Conservation (phyloP, 2,329 filamentous ascomycete genomes). For the Dactylellina leptospora region DNA sequence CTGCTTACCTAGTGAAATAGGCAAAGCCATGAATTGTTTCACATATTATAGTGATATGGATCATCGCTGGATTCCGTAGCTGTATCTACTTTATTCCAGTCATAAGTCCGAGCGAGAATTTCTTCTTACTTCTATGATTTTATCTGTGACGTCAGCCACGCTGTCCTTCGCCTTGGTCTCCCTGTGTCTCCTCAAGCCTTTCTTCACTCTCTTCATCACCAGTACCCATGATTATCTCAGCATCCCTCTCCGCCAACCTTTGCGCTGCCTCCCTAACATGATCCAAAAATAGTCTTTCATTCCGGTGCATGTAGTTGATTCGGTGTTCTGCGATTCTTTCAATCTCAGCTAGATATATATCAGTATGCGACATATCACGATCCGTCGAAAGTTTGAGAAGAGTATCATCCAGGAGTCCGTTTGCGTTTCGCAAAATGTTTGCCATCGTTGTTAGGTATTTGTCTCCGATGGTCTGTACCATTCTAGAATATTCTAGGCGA, state of each 20-base stretch:
- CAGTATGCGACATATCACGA: constrained; percentile 2
- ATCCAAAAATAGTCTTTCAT: constrained; percentile 15
- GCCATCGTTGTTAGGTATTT: neutral
- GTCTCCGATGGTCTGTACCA: neutral
- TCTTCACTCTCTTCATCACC: too few relatives aligned
- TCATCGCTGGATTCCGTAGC: too few relatives aligned
- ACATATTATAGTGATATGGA: too few relatives aligned
- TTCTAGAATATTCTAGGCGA: constrained; percentile 9
- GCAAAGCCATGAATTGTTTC: too few relatives aligned
- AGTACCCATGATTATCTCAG: too few relatives aligned
- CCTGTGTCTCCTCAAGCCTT: too few relatives aligned
- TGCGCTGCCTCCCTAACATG: neutral
- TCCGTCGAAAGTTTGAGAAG: neutral
- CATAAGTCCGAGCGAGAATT: too few relatives aligned
- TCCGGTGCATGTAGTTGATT: neutral
- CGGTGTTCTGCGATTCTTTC: constrained; percentile 1
- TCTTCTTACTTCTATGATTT: too few relatives aligned
- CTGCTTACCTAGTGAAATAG: too few relatives aligned
- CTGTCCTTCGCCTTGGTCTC: too few relatives aligned
- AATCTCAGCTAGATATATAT: constrained; percentile 8
- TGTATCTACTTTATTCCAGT: too few relatives aligned
- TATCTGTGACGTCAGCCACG: too few relatives aligned
- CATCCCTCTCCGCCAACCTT: neutral
- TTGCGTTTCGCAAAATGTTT: neutral
- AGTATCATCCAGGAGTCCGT: constrained; percentile 3